Evolutionary conservation across 176 grass and related monocot species (phyloP).

Genomic region (Neostapfia colusana): DNA sequence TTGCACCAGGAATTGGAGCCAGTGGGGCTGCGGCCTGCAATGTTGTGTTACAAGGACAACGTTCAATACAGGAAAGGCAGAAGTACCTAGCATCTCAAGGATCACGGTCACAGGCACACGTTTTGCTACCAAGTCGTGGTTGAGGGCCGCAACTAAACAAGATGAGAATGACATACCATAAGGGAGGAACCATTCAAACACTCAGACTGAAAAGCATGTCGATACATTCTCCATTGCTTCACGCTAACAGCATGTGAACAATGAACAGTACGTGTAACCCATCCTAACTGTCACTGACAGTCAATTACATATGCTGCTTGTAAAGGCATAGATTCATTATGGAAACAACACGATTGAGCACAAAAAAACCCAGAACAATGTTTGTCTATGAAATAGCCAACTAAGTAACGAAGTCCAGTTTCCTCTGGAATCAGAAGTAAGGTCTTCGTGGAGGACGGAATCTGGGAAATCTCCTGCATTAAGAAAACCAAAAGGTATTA

Average conservation of each 20-base stretch:
- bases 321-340: neutral
- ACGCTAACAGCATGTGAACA: neutral
- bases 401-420: neutral
- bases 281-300: conserved; percentile 3
- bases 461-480: conserved; percentile 60
- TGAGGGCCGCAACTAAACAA: neutral
- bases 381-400: conserved; percentile 18
- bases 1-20: too few relatives aligned
- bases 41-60: too few relatives aligned
- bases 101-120: neutral
- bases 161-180: too few relatives aligned
- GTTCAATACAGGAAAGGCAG: neutral
- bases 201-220: neutral
- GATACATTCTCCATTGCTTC: neutral
- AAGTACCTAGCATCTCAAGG: too few relatives aligned
- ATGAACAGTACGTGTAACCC: neutral
- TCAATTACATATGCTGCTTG: conserved; percentile 4
- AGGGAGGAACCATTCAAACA: neutral
- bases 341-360: neutral
- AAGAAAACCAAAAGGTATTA: neutral
- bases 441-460: conserved; percentile 60
- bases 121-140: neutral
- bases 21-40: too few relatives aligned
- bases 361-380: neutral
- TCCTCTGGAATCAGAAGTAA: conserved; percentile 41